Conservation (phyloP, 257 asterid species). For the Penstemon barbatus region DNA sequence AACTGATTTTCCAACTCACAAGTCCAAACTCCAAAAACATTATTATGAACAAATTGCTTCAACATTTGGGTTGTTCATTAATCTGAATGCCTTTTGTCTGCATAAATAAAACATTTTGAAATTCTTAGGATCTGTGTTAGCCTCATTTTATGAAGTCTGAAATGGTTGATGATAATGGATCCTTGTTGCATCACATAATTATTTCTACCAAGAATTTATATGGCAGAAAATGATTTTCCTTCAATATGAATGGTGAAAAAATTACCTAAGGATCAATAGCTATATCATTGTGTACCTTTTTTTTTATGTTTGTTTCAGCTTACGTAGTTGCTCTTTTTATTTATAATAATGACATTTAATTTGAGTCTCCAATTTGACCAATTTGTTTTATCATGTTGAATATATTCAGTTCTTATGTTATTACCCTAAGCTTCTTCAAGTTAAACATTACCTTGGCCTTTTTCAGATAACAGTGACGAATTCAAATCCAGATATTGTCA, state of each 20-base stretch:
- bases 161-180: background rate
- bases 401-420: slow-evolving; percentile 18
- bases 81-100: slow-evolving; percentile 2
- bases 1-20: too few relatives aligned
- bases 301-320: background rate
- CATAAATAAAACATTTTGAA: background rate
- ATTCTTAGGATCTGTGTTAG: background rate
- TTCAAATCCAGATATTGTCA: slow-evolving; percentile 95
- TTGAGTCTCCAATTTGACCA: slow-evolving; percentile 1
- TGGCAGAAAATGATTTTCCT: slow-evolving; percentile 1
- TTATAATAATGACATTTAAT: background rate
- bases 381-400: slow-evolving; percentile 4
- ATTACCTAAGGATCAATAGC: slow-evolving; percentile 10
- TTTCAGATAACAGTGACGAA: slow-evolving; percentile 80
- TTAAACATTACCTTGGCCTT: slow-evolving; percentile 18
- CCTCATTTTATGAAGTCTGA: slow-evolving; percentile 1
- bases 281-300: background rate
- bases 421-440: slow-evolving; percentile 20
- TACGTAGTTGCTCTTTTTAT: slow-evolving; percentile 6
- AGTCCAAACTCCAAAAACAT: too few relatives aligned
- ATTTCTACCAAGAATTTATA: background rate
- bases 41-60: slow-evolving; percentile 1
- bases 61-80: background rate
- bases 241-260: slow-evolving; percentile 8
- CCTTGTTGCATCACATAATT: slow-evolving; percentile 9